Base-by-base conservation (phyloP, 164 flowering plant species). In the Litsea cubeba region DNA sequence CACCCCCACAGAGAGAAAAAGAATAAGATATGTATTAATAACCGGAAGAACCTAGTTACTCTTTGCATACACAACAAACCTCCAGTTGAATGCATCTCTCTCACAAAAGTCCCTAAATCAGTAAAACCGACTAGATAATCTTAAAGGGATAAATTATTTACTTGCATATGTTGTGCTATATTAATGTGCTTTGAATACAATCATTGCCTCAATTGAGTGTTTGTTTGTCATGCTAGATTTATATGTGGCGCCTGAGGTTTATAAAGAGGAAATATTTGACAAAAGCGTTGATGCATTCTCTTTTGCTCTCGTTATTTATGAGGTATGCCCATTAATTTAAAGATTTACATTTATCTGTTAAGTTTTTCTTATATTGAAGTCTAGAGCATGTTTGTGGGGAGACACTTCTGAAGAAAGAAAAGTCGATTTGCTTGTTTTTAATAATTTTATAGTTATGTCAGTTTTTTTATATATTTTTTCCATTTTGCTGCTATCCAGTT, bases 251-350 rank as follows among this genome's bases (percentile, higher is more conserved):
- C 99, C 98, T 49, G 98, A 95, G 80, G 46, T 93, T 67, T 88
- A 87, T 74, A 90, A 83, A 60, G 85, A 87, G 81, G 92, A 90
- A 78, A 79, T 86, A 70, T 93, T 93, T 79, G 98, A 93, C 74
- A 88, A 90, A 85, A 90, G 92, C 76, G 91, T 87, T 58, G 99
- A 95, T 80, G 87, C 84, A 11, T 87, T 83, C 84, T 93, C 99
- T 24, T 95, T 90, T 76, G 98, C 95, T 73, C 82, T 93, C 74
- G 84, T 93, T 78, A 81, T 93, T 50, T 91, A 86, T 74, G 99
- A 93, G 99, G 99, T 93, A 86, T 51, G 5, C 25, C 23, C 30
- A 14, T 18, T 30, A 1, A 63, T 24, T 66, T 15, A 28, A 66
- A 3, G 46, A 40, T 40, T 40, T 40, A 8, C 46, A 40, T 40